Evolutionary conservation across 768 basidiomycete genomes (phyloP).

Genomic region (Albatrellus ellisii): DNA sequence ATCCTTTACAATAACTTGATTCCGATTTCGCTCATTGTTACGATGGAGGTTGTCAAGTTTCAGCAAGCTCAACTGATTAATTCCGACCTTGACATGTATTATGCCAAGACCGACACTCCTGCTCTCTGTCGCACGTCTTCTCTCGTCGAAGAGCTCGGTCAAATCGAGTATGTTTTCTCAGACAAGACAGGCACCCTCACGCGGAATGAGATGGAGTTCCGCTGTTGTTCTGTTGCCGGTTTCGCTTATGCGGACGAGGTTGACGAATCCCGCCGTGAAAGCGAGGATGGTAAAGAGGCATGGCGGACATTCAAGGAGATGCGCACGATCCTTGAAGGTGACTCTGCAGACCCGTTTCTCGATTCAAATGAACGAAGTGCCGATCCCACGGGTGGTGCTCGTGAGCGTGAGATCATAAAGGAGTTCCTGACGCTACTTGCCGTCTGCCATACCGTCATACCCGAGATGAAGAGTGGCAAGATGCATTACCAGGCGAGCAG

Average conservation of each 20-base stretch:
- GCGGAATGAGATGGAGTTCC: conserved; percentile 97
- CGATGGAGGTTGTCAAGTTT: conserved; percentile 99
- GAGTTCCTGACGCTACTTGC: conserved; percentile 41
- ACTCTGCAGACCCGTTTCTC: conserved; percentile 36
- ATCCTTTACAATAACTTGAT: conserved; percentile 99
- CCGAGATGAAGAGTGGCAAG: conserved; percentile 82
- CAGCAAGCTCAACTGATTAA: conserved; percentile 98
- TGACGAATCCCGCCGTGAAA: conserved; percentile 68
- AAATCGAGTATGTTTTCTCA: conserved; percentile 93
- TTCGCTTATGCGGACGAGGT: conserved; percentile 83
- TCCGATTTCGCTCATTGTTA: conserved; percentile 97
- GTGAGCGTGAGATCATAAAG: conserved; percentile 24
- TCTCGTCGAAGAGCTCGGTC: conserved; percentile 95
- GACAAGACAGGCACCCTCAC: conserved; percentile 95
- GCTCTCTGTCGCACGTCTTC: conserved; percentile 97
- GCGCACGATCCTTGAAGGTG: conserved; percentile 35
- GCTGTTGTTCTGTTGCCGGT: conserved; percentile 80
- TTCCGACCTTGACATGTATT: conserved; percentile 97
- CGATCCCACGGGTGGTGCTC: conserved; percentile 14
- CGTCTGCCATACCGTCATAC: conserved; percentile 98
- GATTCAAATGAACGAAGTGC: conserved; percentile 22
- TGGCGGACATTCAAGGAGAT: conserved; percentile 79
- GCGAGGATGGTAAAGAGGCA: conserved; percentile 38
- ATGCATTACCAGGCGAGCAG: conserved; percentile 91
- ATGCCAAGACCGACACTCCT: conserved; percentile 88